A percentile compares a stretch with the other conserved stretches of the same genome.
Evolutionary conservation across 495 filamentous ascomycete genomes (phyloP).

Genomic region (Xylaria telfairii): DNA sequence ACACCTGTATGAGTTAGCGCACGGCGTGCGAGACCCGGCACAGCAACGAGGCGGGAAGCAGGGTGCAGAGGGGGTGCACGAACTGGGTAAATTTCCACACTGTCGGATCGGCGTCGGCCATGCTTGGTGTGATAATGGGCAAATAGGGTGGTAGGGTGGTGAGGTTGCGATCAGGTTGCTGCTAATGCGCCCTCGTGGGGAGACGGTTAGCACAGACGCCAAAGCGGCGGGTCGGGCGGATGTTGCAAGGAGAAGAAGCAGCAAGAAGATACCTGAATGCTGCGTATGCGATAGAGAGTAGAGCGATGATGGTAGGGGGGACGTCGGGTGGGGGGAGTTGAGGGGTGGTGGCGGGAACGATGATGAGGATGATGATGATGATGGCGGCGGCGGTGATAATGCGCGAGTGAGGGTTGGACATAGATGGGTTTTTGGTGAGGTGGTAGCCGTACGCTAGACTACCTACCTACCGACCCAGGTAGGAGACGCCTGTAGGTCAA

Average conservation of each 20-base stretch:
- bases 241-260: constrained; percentile 27
- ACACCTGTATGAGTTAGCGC: constrained; percentile 66
- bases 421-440: constrained; percentile 31
- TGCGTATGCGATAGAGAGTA: constrained; percentile 15
- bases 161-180: constrained; percentile 39
- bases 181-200: constrained; percentile 34
- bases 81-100: constrained; percentile 99
- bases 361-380: constrained; percentile 26
- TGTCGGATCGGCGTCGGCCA: constrained; percentile 95
- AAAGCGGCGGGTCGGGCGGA: constrained; percentile 30
- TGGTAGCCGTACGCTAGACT: constrained; percentile 26
- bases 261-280: constrained; percentile 26
- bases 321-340: constrained; percentile 26
- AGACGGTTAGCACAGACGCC: constrained; percentile 27
- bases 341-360: constrained; percentile 28
- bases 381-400: constrained; percentile 25
- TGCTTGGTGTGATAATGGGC: constrained; percentile 56
- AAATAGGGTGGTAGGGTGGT: constrained; percentile 21
- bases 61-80: constrained; percentile 53
- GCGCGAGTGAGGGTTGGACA: constrained; percentile 33
- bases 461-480: not conserved
- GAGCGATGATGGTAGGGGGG: constrained; percentile 25
- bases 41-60: not conserved
- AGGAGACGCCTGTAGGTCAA: not conserved
- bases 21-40: constrained; percentile 8